These are phyloP conservation scores for Linnemannia zychae DNA, from an alignment of 192 early-diverging fungal species.

Conservation along the genomic window DNA sequence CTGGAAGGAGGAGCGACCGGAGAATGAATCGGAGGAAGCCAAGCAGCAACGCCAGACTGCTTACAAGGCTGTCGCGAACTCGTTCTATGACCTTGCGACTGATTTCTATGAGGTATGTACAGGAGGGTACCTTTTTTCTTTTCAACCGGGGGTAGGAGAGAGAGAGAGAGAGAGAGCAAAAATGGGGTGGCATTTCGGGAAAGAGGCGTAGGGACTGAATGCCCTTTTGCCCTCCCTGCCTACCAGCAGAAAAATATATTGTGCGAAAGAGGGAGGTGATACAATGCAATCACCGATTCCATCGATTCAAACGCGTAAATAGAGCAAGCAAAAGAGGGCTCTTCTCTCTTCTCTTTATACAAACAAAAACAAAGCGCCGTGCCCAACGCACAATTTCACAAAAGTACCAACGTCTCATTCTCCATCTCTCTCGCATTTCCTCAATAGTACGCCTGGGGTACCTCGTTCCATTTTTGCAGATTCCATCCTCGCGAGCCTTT, in stretches of 20 bases:
- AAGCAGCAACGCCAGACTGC: constrained; percentile 62
- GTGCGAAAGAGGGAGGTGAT: not conserved
- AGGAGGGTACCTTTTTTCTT: not conserved
- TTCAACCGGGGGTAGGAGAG: too few relatives aligned
- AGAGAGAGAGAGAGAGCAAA: too few relatives aligned
- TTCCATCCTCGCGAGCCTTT: constrained; percentile 84
- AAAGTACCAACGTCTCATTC: not conserved
- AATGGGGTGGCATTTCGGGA: too few relatives aligned
- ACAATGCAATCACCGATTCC: not conserved
- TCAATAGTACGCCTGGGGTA: constrained; percentile 82
- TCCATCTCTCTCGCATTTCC: not conserved
- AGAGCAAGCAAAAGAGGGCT: not conserved
- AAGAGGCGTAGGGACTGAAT: too few relatives aligned
- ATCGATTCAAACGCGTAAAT: not conserved
- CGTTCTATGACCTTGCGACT: constrained; percentile 87
- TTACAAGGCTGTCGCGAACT: constrained; percentile 82
- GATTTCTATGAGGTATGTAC: constrained; percentile 84
- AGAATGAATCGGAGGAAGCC: constrained; percentile 71
- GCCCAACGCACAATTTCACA: not conserved
- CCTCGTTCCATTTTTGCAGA: constrained; percentile 93
- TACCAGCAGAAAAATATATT: too few relatives aligned
- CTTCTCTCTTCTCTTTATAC: not conserved
- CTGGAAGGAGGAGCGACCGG: constrained; percentile 70
- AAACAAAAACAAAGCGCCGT: not conserved
- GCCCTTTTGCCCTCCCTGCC: too few relatives aligned